Evolutionary conservation across 768 basidiomycete genomes (phyloP).

Genomic region (Macrolepiota fuliginosa): DNA sequence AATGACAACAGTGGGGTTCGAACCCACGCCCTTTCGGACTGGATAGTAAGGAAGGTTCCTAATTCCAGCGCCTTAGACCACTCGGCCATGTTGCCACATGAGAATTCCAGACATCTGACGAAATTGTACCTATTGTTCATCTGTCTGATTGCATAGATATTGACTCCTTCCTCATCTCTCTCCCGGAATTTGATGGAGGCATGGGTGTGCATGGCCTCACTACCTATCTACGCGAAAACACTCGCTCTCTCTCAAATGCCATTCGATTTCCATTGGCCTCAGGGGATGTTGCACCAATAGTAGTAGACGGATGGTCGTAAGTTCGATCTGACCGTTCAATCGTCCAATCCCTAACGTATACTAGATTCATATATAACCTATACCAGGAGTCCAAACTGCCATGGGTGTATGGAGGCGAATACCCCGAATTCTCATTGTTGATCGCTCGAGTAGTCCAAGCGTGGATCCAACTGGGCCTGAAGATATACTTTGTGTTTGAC

Average conservation of each 20-base stretch:
- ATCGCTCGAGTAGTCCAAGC: constrained; percentile 53
- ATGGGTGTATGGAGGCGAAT: constrained; percentile 89
- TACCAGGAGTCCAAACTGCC: constrained; percentile 59
- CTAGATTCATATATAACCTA: constrained; percentile 75
- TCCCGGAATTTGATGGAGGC: constrained; percentile 5
- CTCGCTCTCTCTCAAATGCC: constrained; percentile 37
- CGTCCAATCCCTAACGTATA: constrained; percentile 11
- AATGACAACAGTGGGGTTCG: constrained; percentile 44
- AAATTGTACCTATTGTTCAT: not conserved
- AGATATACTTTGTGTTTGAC: constrained; percentile 78
- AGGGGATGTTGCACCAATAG: constrained; percentile 41
- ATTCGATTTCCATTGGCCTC: constrained; percentile 20
- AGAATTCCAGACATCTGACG: not conserved
- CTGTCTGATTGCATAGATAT: not conserved
- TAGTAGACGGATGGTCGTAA: constrained; percentile 89
- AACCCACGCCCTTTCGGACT: constrained; percentile 43
- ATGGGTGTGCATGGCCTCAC: constrained; percentile 58
- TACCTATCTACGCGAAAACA: constrained; percentile 50
- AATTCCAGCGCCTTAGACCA: constrained; percentile 63
- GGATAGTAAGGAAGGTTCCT: constrained; percentile 31
- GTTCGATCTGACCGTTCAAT: constrained; percentile 29
- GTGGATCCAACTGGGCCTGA: constrained; percentile 67
- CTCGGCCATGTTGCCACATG: constrained; percentile 51
- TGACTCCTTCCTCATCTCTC: not conserved
- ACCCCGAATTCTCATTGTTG: constrained; percentile 49